Evolutionary conservation across 2,329 filamentous ascomycete genomes (phyloP).

Genomic region (Ceratocystis cacaofunesta): DNA sequence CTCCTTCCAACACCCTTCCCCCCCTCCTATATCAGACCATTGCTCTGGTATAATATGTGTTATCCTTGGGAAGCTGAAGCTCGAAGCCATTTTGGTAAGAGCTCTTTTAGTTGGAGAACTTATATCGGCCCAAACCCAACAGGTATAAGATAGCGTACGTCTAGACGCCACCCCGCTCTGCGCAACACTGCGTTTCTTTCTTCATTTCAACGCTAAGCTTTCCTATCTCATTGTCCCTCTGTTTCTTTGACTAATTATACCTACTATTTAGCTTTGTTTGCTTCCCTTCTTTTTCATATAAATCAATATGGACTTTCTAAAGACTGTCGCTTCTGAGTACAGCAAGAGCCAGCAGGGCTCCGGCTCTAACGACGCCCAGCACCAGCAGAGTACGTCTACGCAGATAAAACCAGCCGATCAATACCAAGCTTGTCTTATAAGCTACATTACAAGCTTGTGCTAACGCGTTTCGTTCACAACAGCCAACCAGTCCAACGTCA

Average conservation of each 20-base stretch:
- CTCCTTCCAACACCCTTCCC: neutral
- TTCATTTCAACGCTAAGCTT: neutral
- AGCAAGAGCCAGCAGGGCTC: slow-evolving; percentile 12
- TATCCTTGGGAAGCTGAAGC: neutral
- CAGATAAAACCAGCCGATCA: too few species aligned
- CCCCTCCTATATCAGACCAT: neutral
- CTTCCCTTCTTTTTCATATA: neutral
- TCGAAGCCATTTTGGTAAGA: neutral
- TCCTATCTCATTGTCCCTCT: neutral
- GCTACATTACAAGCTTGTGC: neutral
- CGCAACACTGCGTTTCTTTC: neutral
- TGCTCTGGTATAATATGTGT: neutral
- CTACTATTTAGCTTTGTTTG: neutral
- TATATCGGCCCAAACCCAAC: neutral
- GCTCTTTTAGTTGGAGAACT: neutral
- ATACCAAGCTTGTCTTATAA: neutral
- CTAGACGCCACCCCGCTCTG: neutral
- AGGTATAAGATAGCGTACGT: neutral
- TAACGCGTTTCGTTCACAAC: neutral
- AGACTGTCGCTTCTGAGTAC: slow-evolving; percentile 16
- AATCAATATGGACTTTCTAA: slow-evolving; percentile 14
- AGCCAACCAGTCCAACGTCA: neutral
- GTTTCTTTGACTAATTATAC: neutral
- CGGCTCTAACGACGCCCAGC: neutral
- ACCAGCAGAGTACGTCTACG: slow-evolving; percentile 3